Base-by-base conservation (phyloP, 305 asterid species). In the Stenogyne calaminthoides region DNA sequence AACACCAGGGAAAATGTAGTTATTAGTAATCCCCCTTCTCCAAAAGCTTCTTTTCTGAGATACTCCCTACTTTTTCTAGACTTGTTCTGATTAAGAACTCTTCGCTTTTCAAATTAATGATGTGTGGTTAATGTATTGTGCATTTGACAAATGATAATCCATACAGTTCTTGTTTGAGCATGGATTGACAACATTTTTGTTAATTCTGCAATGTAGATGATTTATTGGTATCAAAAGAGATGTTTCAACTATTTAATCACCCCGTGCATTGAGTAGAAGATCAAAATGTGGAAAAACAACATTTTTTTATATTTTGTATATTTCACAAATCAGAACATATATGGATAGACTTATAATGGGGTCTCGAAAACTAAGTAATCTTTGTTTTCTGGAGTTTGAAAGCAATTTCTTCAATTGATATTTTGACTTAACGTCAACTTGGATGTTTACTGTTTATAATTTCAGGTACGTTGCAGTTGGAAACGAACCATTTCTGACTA, bases 381-480 rank as follows among this genome's bases (percentile, higher is more conserved):
- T 18, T 14, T 11, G 18, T 1, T 42, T 27, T 52, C 61, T 5
- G 12, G 67, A 59, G 29, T 9, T 36, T 39, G 56, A 6, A 9
- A 42, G 16, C 27, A 19, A 9, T 2, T 64, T 27, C 55, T 37
- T 11, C 52, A 12, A n/a, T n/a, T n/a, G 64, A 39, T 59, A 54
- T 18, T 65, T 68, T 20, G 9, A 29, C 59, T n/a, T 49, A 70
- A 67, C 10, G 29, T 62, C 55, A 71, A 67, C 14, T 29, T 44
- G 52, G 59, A 51, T 52, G 18, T 52, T 67, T 54, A 59, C 27
- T 39, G 18, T 70, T 65, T 36, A 59, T 54, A 64, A 49, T 76
- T 63, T 27, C 89, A 93, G 98, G 86, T 93, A 86, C 25, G 82
- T 93, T 77, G 98, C 97, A 1, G 96, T 93, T 1, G 97, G 97